These are phyloP conservation scores for Trichoderma atroviride DNA, from an alignment of 2,329 filamentous ascomycete genomes.

Conservation along the genomic window DNA sequence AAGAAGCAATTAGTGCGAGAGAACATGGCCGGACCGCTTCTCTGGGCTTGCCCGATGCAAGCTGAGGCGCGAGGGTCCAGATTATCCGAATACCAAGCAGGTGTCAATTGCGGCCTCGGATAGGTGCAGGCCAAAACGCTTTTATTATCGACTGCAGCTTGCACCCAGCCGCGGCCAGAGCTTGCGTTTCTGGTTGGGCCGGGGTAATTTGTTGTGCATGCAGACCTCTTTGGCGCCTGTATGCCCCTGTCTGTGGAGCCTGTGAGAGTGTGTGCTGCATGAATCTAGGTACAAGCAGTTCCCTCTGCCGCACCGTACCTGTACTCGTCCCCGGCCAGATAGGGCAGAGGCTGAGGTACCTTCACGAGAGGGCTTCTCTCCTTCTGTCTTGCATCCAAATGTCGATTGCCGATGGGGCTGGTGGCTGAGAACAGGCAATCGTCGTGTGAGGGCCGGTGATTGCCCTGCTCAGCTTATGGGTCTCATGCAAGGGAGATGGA, in stretches of 20 bases:
- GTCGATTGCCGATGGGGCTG: conserved; percentile 22
- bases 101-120: conserved; percentile 20
- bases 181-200: conserved; percentile 10
- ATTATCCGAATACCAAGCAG: conserved; percentile 15
- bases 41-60: conserved; percentile 9
- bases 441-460: not conserved
- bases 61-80: conserved; percentile 9
- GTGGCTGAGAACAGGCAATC: not conserved
- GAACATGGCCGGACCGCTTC: not conserved
- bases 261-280: conserved; percentile 15
- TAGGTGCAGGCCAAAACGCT: conserved; percentile 9
- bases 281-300: not conserved
- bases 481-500: conserved; percentile 11
- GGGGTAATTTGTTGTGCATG: conserved; percentile 15
- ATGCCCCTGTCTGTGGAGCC: conserved; percentile 16
- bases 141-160: conserved; percentile 19
- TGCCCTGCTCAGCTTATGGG: conserved; percentile 21
- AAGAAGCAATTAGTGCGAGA: not conserved
- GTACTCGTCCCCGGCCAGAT: not conserved
- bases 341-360: conserved; percentile 11
- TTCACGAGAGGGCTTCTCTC: not conserved
- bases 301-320: not conserved
- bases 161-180: conserved; percentile 20
- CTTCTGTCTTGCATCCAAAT: conserved; percentile 10
- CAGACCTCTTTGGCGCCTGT: conserved; percentile 9